Conservation (phyloP, 2,329 filamentous ascomycete species). For the Stachybotrys chlorohalonatus region DNA sequence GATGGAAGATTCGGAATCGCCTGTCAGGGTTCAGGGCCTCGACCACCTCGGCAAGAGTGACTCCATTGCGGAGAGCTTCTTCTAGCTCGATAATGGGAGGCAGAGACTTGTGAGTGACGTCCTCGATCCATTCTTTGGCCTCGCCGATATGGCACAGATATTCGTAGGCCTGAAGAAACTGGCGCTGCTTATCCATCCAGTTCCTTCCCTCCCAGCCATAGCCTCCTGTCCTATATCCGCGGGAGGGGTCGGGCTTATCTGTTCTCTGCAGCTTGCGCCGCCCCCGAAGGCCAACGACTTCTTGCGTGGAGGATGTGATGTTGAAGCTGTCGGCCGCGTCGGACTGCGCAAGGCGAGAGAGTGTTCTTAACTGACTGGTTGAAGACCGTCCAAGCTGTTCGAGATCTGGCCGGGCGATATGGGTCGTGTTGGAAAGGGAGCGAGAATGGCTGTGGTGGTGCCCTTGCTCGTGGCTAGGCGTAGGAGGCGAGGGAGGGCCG, state of each 20-base stretch:
- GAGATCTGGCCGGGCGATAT: slow-evolving; percentile 61
- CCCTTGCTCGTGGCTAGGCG: slow-evolving; percentile 11
- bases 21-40: slow-evolving; percentile 75
- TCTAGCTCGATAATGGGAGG: slow-evolving; percentile 91
- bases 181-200: slow-evolving; percentile 98
- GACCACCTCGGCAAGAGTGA: slow-evolving; percentile 90
- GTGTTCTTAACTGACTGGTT: slow-evolving; percentile 77
- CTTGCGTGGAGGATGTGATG: slow-evolving; percentile 67
- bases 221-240: slow-evolving; percentile 36
- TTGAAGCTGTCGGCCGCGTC: slow-evolving; percentile 71
- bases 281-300: slow-evolving; percentile 81
- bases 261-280: slow-evolving; percentile 72
- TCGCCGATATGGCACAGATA: slow-evolving; percentile 98
- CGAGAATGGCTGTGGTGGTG: slow-evolving; percentile 17
- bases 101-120: slow-evolving; percentile 75
- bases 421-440: slow-evolving; percentile 23
- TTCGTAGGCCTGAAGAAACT: slow-evolving; percentile 94
- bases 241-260: slow-evolving; percentile 39
- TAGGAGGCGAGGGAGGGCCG: background rate
- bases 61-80: slow-evolving; percentile 83
- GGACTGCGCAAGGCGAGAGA: slow-evolving; percentile 74
- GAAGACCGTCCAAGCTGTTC: slow-evolving; percentile 79
- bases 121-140: slow-evolving; percentile 97
- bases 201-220: slow-evolving; percentile 76
- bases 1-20: slow-evolving; percentile 72